Base-by-base conservation (phyloP, 805 yeast species). In the Saccharomycopsis olivae region DNA sequence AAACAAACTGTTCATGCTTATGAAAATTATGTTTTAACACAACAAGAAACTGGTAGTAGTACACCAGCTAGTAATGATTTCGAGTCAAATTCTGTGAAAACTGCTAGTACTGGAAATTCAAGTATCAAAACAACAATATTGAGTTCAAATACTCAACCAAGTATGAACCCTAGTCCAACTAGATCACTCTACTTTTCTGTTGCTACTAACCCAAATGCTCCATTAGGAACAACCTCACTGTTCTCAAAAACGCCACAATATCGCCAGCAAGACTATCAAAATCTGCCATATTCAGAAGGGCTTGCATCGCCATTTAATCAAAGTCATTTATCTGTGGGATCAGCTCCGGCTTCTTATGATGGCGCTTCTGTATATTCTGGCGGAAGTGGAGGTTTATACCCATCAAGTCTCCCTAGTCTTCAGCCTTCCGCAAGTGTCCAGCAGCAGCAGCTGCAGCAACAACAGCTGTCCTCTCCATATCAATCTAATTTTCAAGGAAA, bases 1-100 rank as follows among this genome's bases (percentile, higher is more conserved):
- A 80, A 81, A 45, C 94, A 86, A 54, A 82, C 96, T 0, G 87
- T 80, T 5, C 87, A 80, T 49, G 75, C 78, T 11, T 41, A 37
- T 29, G 42, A 44, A 27, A 37, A 38, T 16, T 33, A 38, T 31
- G 38, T 34, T 17, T 20, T 35, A 29, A 8, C 24, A 15, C 17
- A 31, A 31, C 31, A 28, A 28, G 8, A 35, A 27, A 14, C 31
- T 15, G n/a, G 16, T 14, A 28, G 14, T 14, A 14, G 14, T 13
- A 28, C 8, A 9, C 6, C 8, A 9, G 14, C 8, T 28, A 28
- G n/a, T n/a, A 28, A 17, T 19, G 21, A 15, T 32, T 37, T 29
- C 14, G 41, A 38, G 4, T 29, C n/a, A 15, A 14, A 21, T 14
- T 33, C 36, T 20, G 36, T 32, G 17, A 31, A 19, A 29, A 27